These are phyloP conservation scores for Thelonectria discophora DNA, from an alignment of 2,329 filamentous ascomycete genomes.

Conservation along the genomic window DNA sequence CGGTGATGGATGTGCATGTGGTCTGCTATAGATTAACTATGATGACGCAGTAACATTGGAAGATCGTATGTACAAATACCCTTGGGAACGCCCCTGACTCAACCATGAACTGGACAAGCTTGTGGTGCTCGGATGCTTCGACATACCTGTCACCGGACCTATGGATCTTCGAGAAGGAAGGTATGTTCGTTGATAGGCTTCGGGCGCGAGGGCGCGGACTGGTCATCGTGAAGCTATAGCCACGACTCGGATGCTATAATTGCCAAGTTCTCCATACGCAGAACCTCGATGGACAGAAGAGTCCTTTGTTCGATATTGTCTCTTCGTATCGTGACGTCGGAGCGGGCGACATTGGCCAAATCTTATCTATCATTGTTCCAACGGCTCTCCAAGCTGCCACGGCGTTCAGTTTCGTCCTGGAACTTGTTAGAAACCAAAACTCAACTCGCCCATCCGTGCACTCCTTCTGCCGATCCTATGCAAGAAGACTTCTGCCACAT, in stretches of 20 bases:
- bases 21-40: constrained; percentile 8
- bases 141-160: not conserved
- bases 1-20: constrained; percentile 18
- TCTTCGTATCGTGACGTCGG: not conserved
- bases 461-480: constrained; percentile 10
- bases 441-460: constrained; percentile 9
- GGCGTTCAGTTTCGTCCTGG: constrained; percentile 26
- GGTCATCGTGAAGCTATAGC: too few relatives aligned
- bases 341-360: constrained; percentile 27
- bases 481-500: not conserved
- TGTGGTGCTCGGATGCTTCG: too few relatives aligned
- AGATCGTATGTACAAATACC: not conserved
- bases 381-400: constrained; percentile 26
- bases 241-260: too few relatives aligned
- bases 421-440: constrained; percentile 21
- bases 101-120: not conserved
- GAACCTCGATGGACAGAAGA: too few relatives aligned
- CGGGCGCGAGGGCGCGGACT: too few relatives aligned
- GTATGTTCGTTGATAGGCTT: too few relatives aligned
- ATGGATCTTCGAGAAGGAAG: too few relatives aligned
- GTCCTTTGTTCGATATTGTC: too few relatives aligned
- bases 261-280: too few relatives aligned
- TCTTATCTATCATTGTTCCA: constrained; percentile 38
- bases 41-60: constrained; percentile 20
- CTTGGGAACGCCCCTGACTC: not conserved